Percentiles rank a stretch among this genome's conserved stretches.
Evolutionary conservation across 768 basidiomycete species (phyloP).

Genomic region (Tricholomella constricta): DNA sequence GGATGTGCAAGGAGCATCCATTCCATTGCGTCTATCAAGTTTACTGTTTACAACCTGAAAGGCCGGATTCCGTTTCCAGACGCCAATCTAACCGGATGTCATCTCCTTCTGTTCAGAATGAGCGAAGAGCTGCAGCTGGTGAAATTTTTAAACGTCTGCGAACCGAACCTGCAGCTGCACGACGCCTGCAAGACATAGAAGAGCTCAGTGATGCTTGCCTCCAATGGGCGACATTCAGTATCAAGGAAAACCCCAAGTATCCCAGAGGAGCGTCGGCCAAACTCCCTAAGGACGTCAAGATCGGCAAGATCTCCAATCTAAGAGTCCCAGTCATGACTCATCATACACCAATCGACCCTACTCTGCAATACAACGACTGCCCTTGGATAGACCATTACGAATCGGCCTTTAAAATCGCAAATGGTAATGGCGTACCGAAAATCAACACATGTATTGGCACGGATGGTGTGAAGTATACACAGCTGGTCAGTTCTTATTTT

Average conservation of each 20-base stretch:
- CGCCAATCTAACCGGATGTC: slow-evolving; percentile 51
- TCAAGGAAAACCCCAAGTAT: slow-evolving; percentile 32
- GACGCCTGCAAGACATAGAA: slow-evolving; percentile 56
- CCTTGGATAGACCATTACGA: slow-evolving; percentile 72
- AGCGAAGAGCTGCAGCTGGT: slow-evolving; percentile 65
- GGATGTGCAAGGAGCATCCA: slow-evolving; percentile 88
- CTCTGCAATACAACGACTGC: slow-evolving; percentile 66
- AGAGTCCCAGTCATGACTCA: slow-evolving; percentile 85
- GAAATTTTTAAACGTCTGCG: slow-evolving; percentile 59
- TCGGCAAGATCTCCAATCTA: slow-evolving; percentile 53
- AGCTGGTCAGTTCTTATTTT: slow-evolving; percentile 49
- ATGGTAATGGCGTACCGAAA: slow-evolving; percentile 85
- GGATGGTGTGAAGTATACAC: slow-evolving; percentile 67
- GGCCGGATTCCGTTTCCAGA: slow-evolving; percentile 24
- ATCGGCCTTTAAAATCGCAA: slow-evolving; percentile 58
- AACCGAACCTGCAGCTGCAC: slow-evolving; percentile 34
- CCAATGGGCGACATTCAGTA: slow-evolving; percentile 55
- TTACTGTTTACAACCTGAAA: slow-evolving; percentile 61
- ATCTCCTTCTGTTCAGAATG: slow-evolving; percentile 46
- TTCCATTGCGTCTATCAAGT: slow-evolving; percentile 94
- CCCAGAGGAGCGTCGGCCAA: slow-evolving; percentile 39
- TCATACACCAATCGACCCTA: slow-evolving; percentile 67
- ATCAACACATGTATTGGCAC: slow-evolving; percentile 69
- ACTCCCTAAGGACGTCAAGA: slow-evolving; percentile 48
- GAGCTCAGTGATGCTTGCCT: slow-evolving; percentile 64